phyloP scores from a whole-genome alignment of 306 rosid genomes.

The Erythrophleum fordii region DNA sequence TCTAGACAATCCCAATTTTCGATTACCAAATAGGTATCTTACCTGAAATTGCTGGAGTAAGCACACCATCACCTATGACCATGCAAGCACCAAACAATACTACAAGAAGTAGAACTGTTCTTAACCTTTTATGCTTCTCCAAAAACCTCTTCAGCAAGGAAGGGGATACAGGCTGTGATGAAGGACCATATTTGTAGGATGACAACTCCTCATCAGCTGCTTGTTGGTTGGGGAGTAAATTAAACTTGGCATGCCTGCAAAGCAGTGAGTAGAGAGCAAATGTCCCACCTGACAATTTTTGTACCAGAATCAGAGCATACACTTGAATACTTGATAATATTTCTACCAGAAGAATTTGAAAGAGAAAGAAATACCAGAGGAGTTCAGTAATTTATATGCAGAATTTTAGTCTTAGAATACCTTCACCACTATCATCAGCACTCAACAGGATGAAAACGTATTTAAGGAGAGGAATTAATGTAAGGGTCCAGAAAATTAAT shows the following conservation, averaged over 20 bases:
- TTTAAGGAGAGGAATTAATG: constrained; percentile 73
- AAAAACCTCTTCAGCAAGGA: constrained; percentile 72
- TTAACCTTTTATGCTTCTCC: constrained; percentile 76
- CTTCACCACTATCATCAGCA: constrained; percentile 90
- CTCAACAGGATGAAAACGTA: constrained; percentile 77
- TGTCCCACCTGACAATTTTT: constrained; percentile 70
- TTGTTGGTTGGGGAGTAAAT: constrained; percentile 88
- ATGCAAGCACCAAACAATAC: constrained; percentile 85
- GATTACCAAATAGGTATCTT: constrained; percentile 12
- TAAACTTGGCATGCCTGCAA: constrained; percentile 85
- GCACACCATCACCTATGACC: constrained; percentile 93
- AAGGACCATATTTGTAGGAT: constrained; percentile 79
- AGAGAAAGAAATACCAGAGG: not conserved
- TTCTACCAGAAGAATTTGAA: constrained; percentile 10
- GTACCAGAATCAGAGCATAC: constrained; percentile 34
- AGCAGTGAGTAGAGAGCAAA: constrained; percentile 89
- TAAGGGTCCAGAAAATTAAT: constrained; percentile 84
- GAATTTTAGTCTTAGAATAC: constrained; percentile 41
- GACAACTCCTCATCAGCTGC: constrained; percentile 93
- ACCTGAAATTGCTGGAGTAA: constrained; percentile 95
- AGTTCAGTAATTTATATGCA: not conserved
- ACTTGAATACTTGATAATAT: constrained; percentile 8
- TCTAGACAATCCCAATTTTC: constrained; percentile 6
- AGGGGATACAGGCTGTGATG: constrained; percentile 53
- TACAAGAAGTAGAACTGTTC: constrained; percentile 72